Conservation (phyloP, 2,329 filamentous ascomycete species). For the Trichoderma afroharzianum region DNA sequence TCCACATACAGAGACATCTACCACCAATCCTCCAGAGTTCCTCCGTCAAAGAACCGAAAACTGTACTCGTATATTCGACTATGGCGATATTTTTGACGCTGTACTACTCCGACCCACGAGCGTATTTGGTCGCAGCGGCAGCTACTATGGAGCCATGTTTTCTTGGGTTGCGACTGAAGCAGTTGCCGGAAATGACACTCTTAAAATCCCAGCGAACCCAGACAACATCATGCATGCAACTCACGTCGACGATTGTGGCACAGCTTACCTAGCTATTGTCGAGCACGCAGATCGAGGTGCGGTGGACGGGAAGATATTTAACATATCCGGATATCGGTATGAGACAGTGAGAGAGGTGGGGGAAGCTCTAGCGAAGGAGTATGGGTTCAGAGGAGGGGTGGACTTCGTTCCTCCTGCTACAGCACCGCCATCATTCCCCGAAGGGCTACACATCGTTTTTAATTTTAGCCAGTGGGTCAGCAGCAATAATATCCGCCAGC, state of each 20-base stretch:
- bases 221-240: conserved; percentile 43
- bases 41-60: conserved; percentile 30
- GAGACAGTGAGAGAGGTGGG: conserved; percentile 42
- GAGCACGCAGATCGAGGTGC: conserved; percentile 28
- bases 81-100: conserved; percentile 39
- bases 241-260: conserved; percentile 48
- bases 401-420: conserved; percentile 25
- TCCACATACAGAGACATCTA: conserved; percentile 42
- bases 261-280: conserved; percentile 45
- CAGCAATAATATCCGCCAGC: conserved; percentile 37
- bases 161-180: conserved; percentile 30
- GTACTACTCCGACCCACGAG: conserved; percentile 44
- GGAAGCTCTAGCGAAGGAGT: conserved; percentile 38
- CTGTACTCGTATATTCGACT: conserved; percentile 36
- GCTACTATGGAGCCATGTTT: conserved; percentile 42
- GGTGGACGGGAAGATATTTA: conserved; percentile 41
- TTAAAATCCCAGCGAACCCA: conserved; percentile 32
- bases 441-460: conserved; percentile 27
- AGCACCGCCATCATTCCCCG: conserved; percentile 13
- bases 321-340: conserved; percentile 43
- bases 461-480: conserved; percentile 42
- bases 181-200: conserved; percentile 17
- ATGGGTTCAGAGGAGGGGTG: conserved; percentile 33
- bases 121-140: conserved; percentile 44
- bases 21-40: conserved; percentile 31